Evolutionary conservation across 169 alveolate species (phyloP), one percentile per base, ranked within the genome.

Genomic region (Plasmodium vinckei): DNA sequence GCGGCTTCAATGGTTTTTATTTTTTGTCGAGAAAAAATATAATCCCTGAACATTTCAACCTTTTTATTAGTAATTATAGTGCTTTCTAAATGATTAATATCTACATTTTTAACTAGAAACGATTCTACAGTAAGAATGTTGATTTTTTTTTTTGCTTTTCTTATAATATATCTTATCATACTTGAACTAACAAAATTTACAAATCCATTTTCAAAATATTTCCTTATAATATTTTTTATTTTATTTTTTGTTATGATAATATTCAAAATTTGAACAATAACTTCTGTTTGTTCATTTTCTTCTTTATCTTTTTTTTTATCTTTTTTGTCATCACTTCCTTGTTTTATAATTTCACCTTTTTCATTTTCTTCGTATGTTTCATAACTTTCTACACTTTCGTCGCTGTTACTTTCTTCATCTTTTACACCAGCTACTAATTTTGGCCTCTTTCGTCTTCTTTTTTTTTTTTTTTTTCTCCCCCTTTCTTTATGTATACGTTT

Each of bases 191-290:
- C 59, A 44, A 46, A 63, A 10, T 63, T 47, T 63, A 75, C 13
- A 15, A 4, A 27, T 12, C 51, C 25, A 2, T 63, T 44, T 7
- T 77, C 70, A 23, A 77, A 77, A 9, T 39, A 15, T 13, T 5
- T 21, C 10, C 51, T 64, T 51, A 49, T 42, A 63, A 77, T 77
- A 9, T 64, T 44, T 17, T 5, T 21, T 1, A 77, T 63, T 77
- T 77, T 77, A 19, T 61, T 47, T 64, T 57, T 47, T 27, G 88
- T 77, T 9, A 77, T 19, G n/a, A 77, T 64, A 21, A 77, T 77
- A 15, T 51, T 27, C 15, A 73, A 33, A 33, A 73, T 4, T 73
- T 73, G n/a, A 12, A 6, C 13, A 7, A 73, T 44, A 9, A 59
- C 13, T 57, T 63, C 49, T 19, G 21, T 25, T 27, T 10, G 5